Conservation (phyloP, 495 filamentous ascomycete genomes). For the Saxispiralis lemnorum region DNA sequence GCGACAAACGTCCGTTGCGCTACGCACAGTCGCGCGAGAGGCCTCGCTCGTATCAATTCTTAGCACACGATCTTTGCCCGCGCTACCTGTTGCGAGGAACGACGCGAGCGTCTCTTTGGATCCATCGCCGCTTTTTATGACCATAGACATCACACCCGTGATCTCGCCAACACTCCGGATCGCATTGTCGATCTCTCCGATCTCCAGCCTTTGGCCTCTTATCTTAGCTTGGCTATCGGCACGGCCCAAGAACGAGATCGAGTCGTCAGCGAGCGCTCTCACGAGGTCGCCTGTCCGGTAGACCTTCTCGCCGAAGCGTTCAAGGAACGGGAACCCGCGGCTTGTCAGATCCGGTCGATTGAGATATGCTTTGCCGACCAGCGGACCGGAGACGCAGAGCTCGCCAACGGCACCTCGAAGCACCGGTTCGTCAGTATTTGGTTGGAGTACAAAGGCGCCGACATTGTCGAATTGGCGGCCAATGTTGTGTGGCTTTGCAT, state of each 20-base stretch:
- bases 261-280: conserved; percentile 48
- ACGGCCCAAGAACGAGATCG: conserved; percentile 56
- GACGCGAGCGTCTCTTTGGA: conserved; percentile 52
- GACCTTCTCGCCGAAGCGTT: conserved; percentile 33
- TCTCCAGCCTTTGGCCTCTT: conserved; percentile 58
- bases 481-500: conserved; percentile 69
- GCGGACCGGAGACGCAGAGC: conserved; percentile 66
- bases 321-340: conserved; percentile 43
- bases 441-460: conserved; percentile 58
- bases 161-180: conserved; percentile 34
- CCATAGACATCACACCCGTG: conserved; percentile 45
- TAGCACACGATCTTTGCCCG: not conserved
- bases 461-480: conserved; percentile 70
- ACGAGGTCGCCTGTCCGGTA: conserved; percentile 74
- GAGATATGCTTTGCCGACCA: conserved; percentile 78
- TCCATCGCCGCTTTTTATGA: conserved; percentile 40
- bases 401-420: conserved; percentile 69
- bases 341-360: conserved; percentile 52
- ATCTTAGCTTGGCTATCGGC: conserved; percentile 70
- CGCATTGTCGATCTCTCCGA: conserved; percentile 55
- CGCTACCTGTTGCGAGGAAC: conserved; percentile 35
- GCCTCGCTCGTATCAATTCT: conserved; percentile 16
- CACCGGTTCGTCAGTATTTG: conserved; percentile 48
- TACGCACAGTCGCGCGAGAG: conserved; percentile 11
- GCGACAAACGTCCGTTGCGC: conserved; percentile 36